Evolutionary conservation across 2,329 filamentous ascomycete genomes (phyloP).

Genomic region (Elsinoe ampelina): DNA sequence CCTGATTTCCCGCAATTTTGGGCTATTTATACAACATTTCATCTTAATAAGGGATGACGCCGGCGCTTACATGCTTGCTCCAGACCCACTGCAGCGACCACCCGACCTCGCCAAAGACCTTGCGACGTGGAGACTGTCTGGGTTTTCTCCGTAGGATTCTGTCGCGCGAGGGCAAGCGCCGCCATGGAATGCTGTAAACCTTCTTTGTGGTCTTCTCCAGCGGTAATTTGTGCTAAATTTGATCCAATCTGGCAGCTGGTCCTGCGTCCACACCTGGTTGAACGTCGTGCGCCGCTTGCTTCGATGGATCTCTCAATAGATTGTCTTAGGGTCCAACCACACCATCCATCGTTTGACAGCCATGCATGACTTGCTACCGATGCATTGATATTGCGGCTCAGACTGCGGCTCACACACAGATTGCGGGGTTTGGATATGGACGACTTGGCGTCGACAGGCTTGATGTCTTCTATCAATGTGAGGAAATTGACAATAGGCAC

Average conservation of each 20-base stretch:
- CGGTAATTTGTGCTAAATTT: constrained; percentile 11
- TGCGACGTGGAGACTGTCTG: background rate
- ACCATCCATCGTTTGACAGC: background rate
- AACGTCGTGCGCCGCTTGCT: background rate
- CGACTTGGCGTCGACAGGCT: background rate
- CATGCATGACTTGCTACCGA: background rate
- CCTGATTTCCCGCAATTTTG: constrained; percentile 1
- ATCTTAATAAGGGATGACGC: background rate
- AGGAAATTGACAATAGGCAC: too few species aligned
- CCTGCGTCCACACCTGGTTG: background rate
- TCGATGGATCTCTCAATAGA: constrained; percentile 4
- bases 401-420: background rate
- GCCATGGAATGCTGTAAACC: constrained; percentile 9
- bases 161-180: background rate
- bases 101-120: background rate
- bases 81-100: background rate
- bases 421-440: background rate
- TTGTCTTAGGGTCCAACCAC: background rate
- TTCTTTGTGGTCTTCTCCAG: background rate
- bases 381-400: constrained; percentile 1
- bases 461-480: background rate
- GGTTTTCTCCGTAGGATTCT: constrained; percentile 2
- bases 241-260: background rate
- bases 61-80: constrained; percentile 5
- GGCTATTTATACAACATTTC: constrained; percentile 1